phyloP scores from a whole-genome alignment of 169 alveolate species.

The Blepharisma undulans region DNA sequence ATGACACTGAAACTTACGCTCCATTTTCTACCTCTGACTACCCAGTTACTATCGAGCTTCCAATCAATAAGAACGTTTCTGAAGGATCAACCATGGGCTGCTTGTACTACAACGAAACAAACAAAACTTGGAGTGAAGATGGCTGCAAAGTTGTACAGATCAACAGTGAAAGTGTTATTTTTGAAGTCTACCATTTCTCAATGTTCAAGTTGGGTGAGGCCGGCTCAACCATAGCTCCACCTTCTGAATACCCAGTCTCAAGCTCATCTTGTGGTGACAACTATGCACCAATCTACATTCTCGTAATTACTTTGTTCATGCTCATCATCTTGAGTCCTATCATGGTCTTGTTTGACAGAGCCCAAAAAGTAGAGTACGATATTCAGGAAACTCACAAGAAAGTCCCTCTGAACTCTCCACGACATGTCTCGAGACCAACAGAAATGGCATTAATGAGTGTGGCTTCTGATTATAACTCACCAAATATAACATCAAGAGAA shows the following conservation, averaged over 20 bases:
- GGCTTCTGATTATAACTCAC: too few species aligned
- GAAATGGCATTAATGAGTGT: too few species aligned
- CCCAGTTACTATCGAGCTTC: not conserved
- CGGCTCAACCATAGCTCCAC: not conserved
- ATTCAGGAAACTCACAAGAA: not conserved
- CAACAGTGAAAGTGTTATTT: not conserved
- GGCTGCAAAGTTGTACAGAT: not conserved
- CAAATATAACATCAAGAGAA: too few species aligned
- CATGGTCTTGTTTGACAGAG: not conserved
- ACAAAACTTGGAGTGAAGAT: not conserved
- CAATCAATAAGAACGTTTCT: not conserved
- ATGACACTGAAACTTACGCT: not conserved
- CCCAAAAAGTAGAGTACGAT: too few species aligned
- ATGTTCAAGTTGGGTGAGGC: not conserved
- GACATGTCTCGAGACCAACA: not conserved
- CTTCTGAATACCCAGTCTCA: not conserved
- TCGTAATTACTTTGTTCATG: not conserved
- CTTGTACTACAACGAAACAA: not conserved
- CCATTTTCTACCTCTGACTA: not conserved
- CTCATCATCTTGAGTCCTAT: not conserved
- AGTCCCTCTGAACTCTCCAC: not conserved
- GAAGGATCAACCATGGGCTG: not conserved
- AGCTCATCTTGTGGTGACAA: not conserved
- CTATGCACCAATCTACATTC: not conserved
- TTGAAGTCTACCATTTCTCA: not conserved